Base-by-base conservation (phyloP, 2,329 filamentous ascomycete species). In the Dactylellina drechsleri region DNA sequence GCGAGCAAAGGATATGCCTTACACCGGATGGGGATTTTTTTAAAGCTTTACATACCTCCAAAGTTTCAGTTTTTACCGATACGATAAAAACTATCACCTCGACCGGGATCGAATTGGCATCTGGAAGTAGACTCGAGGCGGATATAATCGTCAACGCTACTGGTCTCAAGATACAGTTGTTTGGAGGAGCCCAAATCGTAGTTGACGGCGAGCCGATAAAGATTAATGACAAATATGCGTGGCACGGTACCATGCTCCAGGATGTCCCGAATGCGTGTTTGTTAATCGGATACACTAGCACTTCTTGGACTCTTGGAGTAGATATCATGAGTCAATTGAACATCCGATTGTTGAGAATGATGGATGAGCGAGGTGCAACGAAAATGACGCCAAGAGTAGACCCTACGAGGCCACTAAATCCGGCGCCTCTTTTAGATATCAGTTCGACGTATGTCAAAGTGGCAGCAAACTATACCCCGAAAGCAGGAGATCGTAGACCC, bases 1-100 rank as follows among this genome's bases (percentile, higher is more conserved):
- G 91, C 85, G 86, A 92, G 65, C 92, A 96, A 81, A 87, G 92
- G 0, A 83, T 95, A 6, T 95, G 92, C 79, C 83, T 92, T 73
- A 89, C 82, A 16, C 85, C 85, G 0, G 83, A 86, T 58, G 86
- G 84, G 8, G 87, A 89, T 78, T 89, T 88, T 78, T 86, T 83
- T 76, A 66, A 79, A 4, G 81, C 82, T 0, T 78, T 86, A 13
- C 82, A 83, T 58, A 80, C 79, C 0, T 81, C 82, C 1, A 84
- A 81, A 50, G 82, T 79, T 12, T 79, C 81, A 12, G 79, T 87
- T 0, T 82, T 83, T 1, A 87, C 85, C 0, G 85, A 82, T 26
- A 77, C 75, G 7, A 86, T 89, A 76, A 81, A 83, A 40, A 82
- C 79, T 0, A 82, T 86, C 5, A 86, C 85, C 0, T 77, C 81